A percentile compares a stretch with the other conserved stretches of the same genome.
phyloP scores from a whole-genome alignment of 75 land plant species.

The Cupressus sempervirens region DNA sequence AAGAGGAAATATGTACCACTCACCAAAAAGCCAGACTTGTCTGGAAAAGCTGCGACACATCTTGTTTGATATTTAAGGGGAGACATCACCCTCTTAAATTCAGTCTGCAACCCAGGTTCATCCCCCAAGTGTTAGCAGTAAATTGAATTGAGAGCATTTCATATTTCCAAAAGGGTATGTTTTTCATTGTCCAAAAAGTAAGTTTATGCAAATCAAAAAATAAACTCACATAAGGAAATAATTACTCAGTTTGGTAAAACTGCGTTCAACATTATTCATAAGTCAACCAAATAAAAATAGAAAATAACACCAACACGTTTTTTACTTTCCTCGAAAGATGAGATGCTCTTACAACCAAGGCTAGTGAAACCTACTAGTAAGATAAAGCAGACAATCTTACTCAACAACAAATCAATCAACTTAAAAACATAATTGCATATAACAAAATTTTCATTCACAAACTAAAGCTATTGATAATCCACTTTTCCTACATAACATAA shows the following conservation, averaged over 20 bases:
- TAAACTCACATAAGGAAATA: background rate
- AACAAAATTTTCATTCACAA: too few relatives aligned
- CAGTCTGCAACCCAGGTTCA: conserved; percentile 41
- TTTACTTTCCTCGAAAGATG: background rate
- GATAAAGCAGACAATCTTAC: conserved; percentile 1
- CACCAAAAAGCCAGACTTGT: conserved; percentile 94
- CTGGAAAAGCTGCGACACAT: conserved; percentile 95
- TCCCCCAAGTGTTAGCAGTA: background rate
- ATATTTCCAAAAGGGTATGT: background rate
- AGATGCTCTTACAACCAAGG: conserved; percentile 5
- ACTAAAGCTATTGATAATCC: too few relatives aligned
- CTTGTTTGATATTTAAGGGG: conserved; percentile 91
- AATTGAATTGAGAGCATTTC: background rate
- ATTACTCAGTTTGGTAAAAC: background rate
- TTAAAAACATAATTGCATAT: background rate
- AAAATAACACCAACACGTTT: background rate
- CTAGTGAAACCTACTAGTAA: background rate
- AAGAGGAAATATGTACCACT: conserved; percentile 11
- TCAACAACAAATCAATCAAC: background rate
- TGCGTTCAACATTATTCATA: background rate
- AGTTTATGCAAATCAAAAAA: conserved; percentile 2
- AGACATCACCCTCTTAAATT: conserved; percentile 76
- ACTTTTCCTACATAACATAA: background rate
- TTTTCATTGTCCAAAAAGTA: background rate
- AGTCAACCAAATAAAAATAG: background rate